phyloP scores from a whole-genome alignment of 306 rosid species.

The Echinosophora koreensis region DNA sequence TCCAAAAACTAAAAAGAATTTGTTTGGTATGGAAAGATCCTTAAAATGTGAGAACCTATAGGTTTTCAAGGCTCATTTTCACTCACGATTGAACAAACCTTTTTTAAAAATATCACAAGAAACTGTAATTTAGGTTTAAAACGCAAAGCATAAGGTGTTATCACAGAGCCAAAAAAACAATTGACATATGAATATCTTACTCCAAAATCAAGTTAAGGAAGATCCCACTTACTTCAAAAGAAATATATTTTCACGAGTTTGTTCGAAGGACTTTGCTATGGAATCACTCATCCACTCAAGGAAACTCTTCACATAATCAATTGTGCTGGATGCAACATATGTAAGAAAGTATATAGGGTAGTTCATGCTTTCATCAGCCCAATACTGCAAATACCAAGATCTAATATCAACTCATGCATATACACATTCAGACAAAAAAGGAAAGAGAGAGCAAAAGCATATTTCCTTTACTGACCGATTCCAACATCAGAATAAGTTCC shows the following conservation, averaged over 20 bases:
- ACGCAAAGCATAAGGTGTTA: neutral
- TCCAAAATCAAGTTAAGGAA: conserved; percentile 33
- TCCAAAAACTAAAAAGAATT: neutral
- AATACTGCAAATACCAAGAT: conserved; percentile 77
- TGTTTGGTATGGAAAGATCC: conserved; percentile 16
- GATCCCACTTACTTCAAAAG: conserved; percentile 76
- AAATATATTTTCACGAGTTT: conserved; percentile 91
- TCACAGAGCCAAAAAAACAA: conserved; percentile 15
- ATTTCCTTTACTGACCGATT: conserved; percentile 69
- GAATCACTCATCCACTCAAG: conserved; percentile 99
- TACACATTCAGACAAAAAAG: conserved; percentile 1
- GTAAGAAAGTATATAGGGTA: conserved; percentile 88
- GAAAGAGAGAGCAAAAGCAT: conserved; percentile 27
- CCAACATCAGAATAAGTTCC: conserved; percentile 86
- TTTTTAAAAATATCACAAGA: conserved; percentile 34
- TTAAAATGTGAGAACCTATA: conserved; percentile 16
- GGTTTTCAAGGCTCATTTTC: conserved; percentile 7
- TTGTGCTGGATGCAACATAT: conserved; percentile 87
- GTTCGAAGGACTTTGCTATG: conserved; percentile 94
- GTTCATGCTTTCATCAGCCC: conserved; percentile 83
- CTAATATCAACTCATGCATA: conserved; percentile 32
- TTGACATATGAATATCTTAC: conserved; percentile 1
- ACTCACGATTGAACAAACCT: conserved; percentile 31
- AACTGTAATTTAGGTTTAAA: conserved; percentile 14
- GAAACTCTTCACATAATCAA: conserved; percentile 90